A percentile compares a stretch with the other conserved stretches of the same genome.
Evolutionary conservation across 306 rosid species (phyloP).

Genomic region (Vigna radiata): DNA sequence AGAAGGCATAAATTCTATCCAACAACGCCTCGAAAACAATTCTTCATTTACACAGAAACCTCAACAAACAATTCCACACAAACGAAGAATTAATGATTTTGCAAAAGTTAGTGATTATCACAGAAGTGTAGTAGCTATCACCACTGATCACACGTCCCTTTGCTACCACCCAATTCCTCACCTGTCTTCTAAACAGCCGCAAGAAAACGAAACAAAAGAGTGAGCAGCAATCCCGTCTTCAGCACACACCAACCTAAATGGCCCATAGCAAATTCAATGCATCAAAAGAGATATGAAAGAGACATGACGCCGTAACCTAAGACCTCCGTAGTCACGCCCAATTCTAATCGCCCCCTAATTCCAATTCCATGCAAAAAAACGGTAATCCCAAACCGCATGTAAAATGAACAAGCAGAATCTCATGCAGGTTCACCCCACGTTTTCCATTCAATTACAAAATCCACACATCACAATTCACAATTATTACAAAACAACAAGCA

Average conservation of each 20-base stretch:
- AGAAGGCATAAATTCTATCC: not conserved
- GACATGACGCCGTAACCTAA: slow-evolving; percentile 21
- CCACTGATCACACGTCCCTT: not conserved
- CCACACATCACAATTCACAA: slow-evolving; percentile 17
- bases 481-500: not conserved
- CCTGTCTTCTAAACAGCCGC: not conserved
- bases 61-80: slow-evolving; percentile 21
- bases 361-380: not conserved
- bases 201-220: slow-evolving; percentile 2
- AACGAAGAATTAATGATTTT: slow-evolving; percentile 4
- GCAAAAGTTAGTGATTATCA: not conserved
- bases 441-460: slow-evolving; percentile 24
- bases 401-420: slow-evolving; percentile 1
- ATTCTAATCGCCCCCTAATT: not conserved
- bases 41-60: slow-evolving; percentile 9
- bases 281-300: not conserved
- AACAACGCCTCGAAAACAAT: slow-evolving; percentile 1
- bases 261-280: not conserved
- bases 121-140: not conserved
- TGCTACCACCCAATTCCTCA: not conserved
- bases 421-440: not conserved
- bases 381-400: not conserved
- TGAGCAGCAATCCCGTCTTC: not conserved
- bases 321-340: not conserved
- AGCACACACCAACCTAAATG: not conserved